Percentiles rank a stretch among this genome's conserved stretches.
phyloP scores from a whole-genome alignment of 495 filamentous ascomycete genomes.

The Chaetomium tenue region DNA sequence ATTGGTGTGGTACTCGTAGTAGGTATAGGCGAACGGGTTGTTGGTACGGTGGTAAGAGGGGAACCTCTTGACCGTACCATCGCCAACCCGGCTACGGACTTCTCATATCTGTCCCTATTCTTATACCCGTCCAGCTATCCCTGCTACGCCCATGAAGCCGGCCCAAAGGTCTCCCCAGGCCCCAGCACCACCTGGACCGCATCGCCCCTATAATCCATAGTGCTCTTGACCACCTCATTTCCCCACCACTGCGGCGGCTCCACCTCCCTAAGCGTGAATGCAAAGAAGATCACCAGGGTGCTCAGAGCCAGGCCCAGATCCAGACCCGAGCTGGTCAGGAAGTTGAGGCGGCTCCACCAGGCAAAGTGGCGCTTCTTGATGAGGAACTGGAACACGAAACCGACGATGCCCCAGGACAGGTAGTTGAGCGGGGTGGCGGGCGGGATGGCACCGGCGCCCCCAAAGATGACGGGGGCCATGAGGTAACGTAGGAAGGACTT shows the following conservation, averaged over 20 bases:
- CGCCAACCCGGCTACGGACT: too few species aligned
- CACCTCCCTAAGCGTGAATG: constrained; percentile 49
- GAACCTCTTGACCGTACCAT: too few species aligned
- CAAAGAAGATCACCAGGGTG: constrained; percentile 64
- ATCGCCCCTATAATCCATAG: constrained; percentile 52
- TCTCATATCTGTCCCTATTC: too few species aligned
- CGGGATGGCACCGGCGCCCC: constrained; percentile 61
- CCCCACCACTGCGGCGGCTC: constrained; percentile 57
- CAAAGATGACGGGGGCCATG: constrained; percentile 68
- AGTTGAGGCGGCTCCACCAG: constrained; percentile 69
- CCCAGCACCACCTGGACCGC: constrained; percentile 51
- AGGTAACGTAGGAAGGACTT: constrained; percentile 53
- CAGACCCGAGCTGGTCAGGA: constrained; percentile 59
- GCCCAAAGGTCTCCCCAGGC: constrained; percentile 60
- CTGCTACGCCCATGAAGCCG: constrained; percentile 42
- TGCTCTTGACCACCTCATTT: constrained; percentile 48
- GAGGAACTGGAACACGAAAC: constrained; percentile 62
- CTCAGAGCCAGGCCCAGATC: constrained; percentile 62
- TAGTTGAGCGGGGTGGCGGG: constrained; percentile 69
- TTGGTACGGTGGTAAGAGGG: too few species aligned
- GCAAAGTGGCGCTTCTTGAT: constrained; percentile 56
- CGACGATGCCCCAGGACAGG: constrained; percentile 65
- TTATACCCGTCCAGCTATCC: neutral
- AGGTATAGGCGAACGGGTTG: too few species aligned
- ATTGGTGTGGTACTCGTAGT: too few species aligned